Percentiles rank a stretch among this genome's conserved stretches.
These are phyloP conservation scores for Yamadazyma paraphyllophila DNA, from an alignment of 805 yeast genomes.

Conservation along the genomic window DNA sequence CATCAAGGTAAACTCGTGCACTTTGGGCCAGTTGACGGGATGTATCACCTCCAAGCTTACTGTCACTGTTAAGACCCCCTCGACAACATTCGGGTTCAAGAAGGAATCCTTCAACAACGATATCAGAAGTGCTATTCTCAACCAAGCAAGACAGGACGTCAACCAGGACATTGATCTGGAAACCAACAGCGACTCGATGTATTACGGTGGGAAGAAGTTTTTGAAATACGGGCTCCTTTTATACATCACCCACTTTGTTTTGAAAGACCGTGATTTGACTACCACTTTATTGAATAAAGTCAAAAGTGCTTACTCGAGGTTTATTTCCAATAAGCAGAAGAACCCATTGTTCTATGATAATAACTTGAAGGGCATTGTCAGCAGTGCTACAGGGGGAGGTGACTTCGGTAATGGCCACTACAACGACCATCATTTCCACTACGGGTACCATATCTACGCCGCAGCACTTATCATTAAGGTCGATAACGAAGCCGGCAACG, in stretches of 20 bases:
- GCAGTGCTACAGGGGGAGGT: conserved; percentile 59
- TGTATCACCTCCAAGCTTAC: conserved; percentile 39
- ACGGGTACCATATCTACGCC: conserved; percentile 43
- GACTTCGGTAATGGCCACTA: conserved; percentile 75
- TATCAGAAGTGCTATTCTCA: conserved; percentile 11
- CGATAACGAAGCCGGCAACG: conserved; percentile 34
- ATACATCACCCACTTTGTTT: conserved; percentile 20
- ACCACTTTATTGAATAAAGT: conserved; percentile 14
- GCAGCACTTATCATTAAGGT: conserved; percentile 23
- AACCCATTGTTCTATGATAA: conserved; percentile 77
- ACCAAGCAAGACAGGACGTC: conserved; percentile 18
- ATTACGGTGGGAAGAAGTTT: conserved; percentile 24
- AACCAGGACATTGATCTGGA: conserved; percentile 16
- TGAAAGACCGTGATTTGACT: conserved; percentile 19
- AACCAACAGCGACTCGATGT: conserved; percentile 20
- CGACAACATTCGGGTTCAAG: conserved; percentile 2
- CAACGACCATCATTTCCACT: conserved; percentile 77
- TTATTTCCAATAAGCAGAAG: conserved; percentile 43
- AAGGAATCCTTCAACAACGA: conserved; percentile 9
- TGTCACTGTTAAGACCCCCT: conserved; percentile 19
- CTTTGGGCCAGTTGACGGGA: conserved; percentile 47
- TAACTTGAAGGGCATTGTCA: conserved; percentile 74
- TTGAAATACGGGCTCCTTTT: conserved; percentile 21
- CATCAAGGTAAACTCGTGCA: conserved; percentile 47
- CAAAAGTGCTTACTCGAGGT: conserved; percentile 18